A percentile compares a stretch with the other conserved stretches of the same genome.
phyloP scores from a whole-genome alignment of 352 stramenopile genomes.

The Phytopythium delawarense region DNA sequence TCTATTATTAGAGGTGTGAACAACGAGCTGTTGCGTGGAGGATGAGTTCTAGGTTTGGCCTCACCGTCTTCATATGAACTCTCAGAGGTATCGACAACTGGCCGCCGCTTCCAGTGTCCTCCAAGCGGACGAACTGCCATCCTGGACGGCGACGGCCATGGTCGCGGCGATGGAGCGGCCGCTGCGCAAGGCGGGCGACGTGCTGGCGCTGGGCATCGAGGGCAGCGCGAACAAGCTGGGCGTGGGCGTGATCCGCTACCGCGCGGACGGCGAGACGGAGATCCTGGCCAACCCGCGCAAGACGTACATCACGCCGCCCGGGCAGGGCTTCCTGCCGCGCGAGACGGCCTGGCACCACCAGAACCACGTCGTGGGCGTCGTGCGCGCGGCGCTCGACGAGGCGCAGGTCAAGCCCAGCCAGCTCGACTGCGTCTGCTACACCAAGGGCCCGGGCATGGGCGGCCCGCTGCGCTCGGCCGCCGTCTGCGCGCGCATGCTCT shows the following conservation, averaged over 20 bases:
- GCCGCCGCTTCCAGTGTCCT: not conserved
- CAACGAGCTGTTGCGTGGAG: not conserved
- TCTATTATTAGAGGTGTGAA: no score
- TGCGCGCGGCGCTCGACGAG: constrained; percentile 92
- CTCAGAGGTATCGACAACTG: not conserved
- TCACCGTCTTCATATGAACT: not conserved
- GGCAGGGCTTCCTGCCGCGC: constrained; percentile 96
- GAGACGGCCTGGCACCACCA: constrained; percentile 99
- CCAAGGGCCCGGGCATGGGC: constrained; percentile 98
- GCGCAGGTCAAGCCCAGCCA: constrained; percentile 84
- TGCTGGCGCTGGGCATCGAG: constrained; percentile 97
- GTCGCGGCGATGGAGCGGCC: constrained; percentile 18
- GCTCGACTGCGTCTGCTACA: constrained; percentile 94
- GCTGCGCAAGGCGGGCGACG: constrained; percentile 62
- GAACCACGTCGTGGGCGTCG: constrained; percentile 93
- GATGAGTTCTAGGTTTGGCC: not conserved
- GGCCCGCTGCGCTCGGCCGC: constrained; percentile 95
- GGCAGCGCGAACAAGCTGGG: constrained; percentile 98
- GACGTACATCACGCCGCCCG: constrained; percentile 98
- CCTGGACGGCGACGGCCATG: constrained; percentile 4
- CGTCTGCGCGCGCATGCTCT: constrained; percentile 93
- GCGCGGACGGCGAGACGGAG: constrained; percentile 67
- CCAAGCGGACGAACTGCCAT: not conserved
- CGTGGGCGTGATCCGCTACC: constrained; percentile 80
- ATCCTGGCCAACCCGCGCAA: constrained; percentile 99